Evolutionary conservation across 2,329 filamentous ascomycete species (phyloP).

Genomic region (Ilyonectria destructans): DNA sequence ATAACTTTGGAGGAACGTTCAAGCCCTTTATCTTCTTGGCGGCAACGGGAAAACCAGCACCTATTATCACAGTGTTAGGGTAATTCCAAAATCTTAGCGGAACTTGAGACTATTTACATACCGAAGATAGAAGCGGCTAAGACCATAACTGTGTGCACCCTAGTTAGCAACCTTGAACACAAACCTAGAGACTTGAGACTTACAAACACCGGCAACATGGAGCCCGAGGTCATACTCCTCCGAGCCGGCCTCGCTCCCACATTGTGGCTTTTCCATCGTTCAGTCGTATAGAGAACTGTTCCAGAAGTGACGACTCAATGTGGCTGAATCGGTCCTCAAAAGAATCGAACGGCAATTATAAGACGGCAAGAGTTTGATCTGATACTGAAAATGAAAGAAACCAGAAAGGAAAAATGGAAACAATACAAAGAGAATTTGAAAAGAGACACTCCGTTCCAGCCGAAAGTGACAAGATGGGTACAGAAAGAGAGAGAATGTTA

Average conservation of each 20-base stretch:
- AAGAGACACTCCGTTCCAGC: conserved; percentile 23
- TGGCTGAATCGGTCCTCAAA: not conserved
- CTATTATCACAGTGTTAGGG: conserved; percentile 40
- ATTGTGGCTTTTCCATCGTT: conserved; percentile 48
- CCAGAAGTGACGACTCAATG: not conserved
- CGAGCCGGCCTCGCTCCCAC: conserved; percentile 36
- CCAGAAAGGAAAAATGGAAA: not conserved
- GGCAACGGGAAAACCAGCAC: conserved; percentile 68
- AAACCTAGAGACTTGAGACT: conserved; percentile 10
- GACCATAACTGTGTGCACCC: conserved; percentile 42
- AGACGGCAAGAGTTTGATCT: not conserved
- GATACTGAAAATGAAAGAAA: not conserved
- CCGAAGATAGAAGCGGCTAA: conserved; percentile 48
- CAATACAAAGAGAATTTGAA: not conserved
- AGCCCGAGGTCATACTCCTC: conserved; percentile 48
- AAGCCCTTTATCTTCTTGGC: conserved; percentile 72
- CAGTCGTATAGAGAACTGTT: not conserved
- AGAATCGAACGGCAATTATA: no score
- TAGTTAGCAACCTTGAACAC: not conserved
- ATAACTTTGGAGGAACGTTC: conserved; percentile 70
- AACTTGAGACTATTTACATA: not conserved
- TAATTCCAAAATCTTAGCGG: not conserved
- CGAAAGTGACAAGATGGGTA: conserved; percentile 20
- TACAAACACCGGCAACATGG: conserved; percentile 53
- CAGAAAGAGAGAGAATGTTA: not conserved